A percentile compares a stretch with the other conserved stretches of the same genome.
phyloP scores from a whole-genome alignment of 352 stramenopile genomes.

The Achlya hypogyna region DNA sequence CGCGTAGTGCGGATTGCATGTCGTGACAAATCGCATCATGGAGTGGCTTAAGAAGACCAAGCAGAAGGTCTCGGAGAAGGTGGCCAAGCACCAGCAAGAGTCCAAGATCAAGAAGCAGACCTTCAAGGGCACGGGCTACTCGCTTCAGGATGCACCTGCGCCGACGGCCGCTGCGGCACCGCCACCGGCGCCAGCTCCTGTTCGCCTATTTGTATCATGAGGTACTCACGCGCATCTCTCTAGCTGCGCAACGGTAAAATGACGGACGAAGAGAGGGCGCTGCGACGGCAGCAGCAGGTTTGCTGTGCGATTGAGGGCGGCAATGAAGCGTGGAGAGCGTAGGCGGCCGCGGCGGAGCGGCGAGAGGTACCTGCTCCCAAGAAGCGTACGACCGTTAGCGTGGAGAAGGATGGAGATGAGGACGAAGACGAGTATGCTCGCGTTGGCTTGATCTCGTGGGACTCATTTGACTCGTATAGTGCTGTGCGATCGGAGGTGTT shows the following conservation, averaged over 20 bases:
- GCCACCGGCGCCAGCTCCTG: neutral
- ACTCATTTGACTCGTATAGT: neutral
- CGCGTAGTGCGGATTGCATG: neutral
- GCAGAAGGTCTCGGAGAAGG: conserved; percentile 13
- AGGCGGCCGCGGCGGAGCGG: conserved; percentile 10
- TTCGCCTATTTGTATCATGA: too few relatives aligned
- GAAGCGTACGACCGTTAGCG: neutral
- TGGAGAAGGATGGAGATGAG: neutral
- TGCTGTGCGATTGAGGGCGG: neutral
- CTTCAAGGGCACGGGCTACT: conserved; percentile 12
- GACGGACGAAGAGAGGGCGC: conserved; percentile 11
- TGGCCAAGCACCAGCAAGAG: conserved; percentile 16
- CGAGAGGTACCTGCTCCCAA: conserved; percentile 3
- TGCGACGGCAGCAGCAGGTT: conserved; percentile 14
- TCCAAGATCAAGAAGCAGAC: conserved; percentile 17
- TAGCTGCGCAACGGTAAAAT: neutral
- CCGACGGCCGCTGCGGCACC: neutral
- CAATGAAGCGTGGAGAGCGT: neutral
- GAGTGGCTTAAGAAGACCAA: conserved; percentile 20
- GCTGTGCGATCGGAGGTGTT: conserved; percentile 7
- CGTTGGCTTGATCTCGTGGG: neutral
- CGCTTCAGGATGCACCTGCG: neutral
- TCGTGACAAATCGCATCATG: neutral
- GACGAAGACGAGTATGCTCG: neutral
- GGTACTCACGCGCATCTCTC: too few relatives aligned